phyloP scores from a whole-genome alignment of 192 early-diverging fungal genomes.

The Thamnidium elegans region DNA sequence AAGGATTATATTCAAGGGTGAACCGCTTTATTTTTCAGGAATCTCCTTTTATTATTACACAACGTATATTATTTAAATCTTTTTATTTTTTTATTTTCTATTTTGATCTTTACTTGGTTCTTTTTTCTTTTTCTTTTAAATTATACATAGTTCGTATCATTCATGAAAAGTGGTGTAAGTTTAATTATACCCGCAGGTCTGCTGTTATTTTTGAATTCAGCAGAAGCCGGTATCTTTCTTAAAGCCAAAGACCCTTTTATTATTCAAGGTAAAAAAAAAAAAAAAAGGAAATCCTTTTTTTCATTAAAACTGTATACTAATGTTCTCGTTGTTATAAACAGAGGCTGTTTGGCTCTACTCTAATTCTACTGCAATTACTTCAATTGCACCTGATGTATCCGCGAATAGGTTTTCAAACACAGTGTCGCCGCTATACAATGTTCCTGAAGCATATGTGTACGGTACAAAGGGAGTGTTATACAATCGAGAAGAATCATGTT shows the following conservation, averaged over 20 bases:
- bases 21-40: not conserved
- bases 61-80: not conserved
- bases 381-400: constrained; percentile 3
- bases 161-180: too few relatives aligned
- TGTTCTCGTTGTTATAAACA: not conserved
- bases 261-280: constrained; percentile 7
- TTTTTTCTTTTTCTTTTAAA: not conserved
- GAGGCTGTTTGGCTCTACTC: constrained; percentile 22
- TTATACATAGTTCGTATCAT: too few relatives aligned
- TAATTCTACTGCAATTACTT: constrained; percentile 18
- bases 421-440: constrained; percentile 8
- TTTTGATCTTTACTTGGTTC: not conserved
- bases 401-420: not conserved
- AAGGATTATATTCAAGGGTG: constrained; percentile 5
- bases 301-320: not conserved
- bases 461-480: constrained; percentile 17
- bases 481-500: constrained; percentile 21
- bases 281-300: not conserved
- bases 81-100: not conserved
- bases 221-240: constrained; percentile 13
- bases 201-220: not conserved
- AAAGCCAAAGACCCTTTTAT: constrained; percentile 11
- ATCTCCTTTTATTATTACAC: not conserved
- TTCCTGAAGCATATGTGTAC: not conserved
- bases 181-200: too few relatives aligned